These are phyloP conservation scores for Hanseniaspora hatyaiensis DNA, from an alignment of 805 yeast genomes.

Conservation along the genomic window DNA sequence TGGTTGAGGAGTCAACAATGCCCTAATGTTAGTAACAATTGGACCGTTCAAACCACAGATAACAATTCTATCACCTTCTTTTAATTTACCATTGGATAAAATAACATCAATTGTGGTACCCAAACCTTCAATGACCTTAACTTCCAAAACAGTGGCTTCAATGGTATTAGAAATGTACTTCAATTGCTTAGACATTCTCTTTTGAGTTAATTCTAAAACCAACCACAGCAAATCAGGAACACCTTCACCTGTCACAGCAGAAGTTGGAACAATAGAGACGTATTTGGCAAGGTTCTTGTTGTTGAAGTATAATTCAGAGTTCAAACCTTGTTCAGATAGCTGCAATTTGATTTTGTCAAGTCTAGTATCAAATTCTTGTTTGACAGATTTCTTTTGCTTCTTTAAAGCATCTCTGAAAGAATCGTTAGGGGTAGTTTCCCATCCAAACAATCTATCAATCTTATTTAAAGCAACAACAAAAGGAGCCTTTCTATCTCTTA, in stretches of 20 bases:
- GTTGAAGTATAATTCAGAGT: conserved; percentile 91
- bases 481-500: conserved; percentile 96
- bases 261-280: conserved; percentile 94
- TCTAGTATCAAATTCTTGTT: conserved; percentile 84
- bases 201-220: conserved; percentile 87
- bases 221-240: conserved; percentile 96
- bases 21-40: conserved; percentile 89
- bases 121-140: conserved; percentile 94
- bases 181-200: conserved; percentile 97
- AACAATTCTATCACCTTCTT: conserved; percentile 91
- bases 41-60: conserved; percentile 98
- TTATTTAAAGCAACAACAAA: conserved; percentile 94
- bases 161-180: conserved; percentile 79
- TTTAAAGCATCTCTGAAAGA: conserved; percentile 90
- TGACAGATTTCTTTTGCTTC: conserved; percentile 71
- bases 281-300: conserved; percentile 86
- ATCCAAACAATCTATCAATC: conserved; percentile 92
- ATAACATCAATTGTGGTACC: conserved; percentile 98
- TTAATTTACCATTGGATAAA: conserved; percentile 86
- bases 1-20: conserved; percentile 94
- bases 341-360: conserved; percentile 75
- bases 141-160: conserved; percentile 95
- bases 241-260: conserved; percentile 99
- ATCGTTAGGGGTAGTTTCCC: conserved; percentile 84
- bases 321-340: conserved; percentile 94